Evolutionary conservation across 768 basidiomycete genomes (phyloP), one percentile per base, ranked within the genome.

Genomic region (Rhizopogon salebrosus): DNA sequence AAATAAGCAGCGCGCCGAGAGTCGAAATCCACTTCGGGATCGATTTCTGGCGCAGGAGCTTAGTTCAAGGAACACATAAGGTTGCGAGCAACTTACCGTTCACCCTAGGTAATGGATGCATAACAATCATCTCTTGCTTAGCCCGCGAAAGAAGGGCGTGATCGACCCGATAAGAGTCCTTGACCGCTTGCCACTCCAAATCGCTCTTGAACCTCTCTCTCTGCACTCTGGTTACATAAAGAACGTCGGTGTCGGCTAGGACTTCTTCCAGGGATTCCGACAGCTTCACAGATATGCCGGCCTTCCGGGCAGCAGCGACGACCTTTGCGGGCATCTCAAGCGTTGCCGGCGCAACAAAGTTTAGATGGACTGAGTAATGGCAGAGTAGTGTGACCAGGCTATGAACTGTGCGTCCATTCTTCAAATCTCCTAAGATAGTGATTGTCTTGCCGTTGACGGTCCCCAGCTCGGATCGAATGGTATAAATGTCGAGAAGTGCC

Each of bases 331-430:
- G 97, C 95, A 98, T 98, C 16, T 85, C 77, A 56, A 98, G 79
- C 3, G 87, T 80, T 3, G 82, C 75, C 4, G 95, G 95, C 2
- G 97, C 81, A 51, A 99, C 94, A 62, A 98, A 95, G 78, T 98
- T 98, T 67, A 99, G 82, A 50, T 85, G 88, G 41, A 98, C 93
- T 6, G 85, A 84, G 75, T 99, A 98, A 39, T 95, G 78, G 60
- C 86, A 92, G 4, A 99, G 80, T 8, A 98, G 78, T 8, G 89
- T 88, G 60, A 98, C 95, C 42, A 99, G 80, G 62, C 89, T 92
- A 74, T 99, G 97, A 2, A 98, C 95, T 0, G 97, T 99, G 41
- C 97, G 85, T 27, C 97, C 97, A 63, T 98, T 95, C 78, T 97
- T 98, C 61, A 99, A 78, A 67, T 99, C 97, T 48, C 97, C 97